Evolutionary conservation across 352 stramenopile species (phyloP).

Genomic region (Achlya hypogyna): DNA sequence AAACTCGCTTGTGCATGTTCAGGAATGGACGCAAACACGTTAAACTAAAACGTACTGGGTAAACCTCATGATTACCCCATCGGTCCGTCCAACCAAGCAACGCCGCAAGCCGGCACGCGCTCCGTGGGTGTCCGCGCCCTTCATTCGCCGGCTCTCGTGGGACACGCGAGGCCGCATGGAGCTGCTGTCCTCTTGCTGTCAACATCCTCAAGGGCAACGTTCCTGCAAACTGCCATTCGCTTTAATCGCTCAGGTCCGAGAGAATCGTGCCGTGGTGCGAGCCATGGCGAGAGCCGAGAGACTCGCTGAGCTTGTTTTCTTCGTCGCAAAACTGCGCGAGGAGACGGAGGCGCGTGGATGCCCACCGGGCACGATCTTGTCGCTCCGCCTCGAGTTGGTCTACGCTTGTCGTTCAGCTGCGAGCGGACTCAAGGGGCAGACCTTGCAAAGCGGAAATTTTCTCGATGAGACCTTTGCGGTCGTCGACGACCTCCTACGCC

Average conservation of each 20-base stretch:
- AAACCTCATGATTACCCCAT: too few relatives aligned
- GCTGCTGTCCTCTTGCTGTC: too few relatives aligned
- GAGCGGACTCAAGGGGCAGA: too few relatives aligned
- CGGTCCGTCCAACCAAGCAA: not conserved
- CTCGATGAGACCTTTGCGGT: slow-evolving; percentile 43
- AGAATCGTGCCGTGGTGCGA: not conserved
- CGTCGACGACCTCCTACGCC: slow-evolving; percentile 42
- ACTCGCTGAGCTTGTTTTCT: slow-evolving; percentile 50
- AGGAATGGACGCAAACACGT: too few relatives aligned
- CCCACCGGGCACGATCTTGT: slow-evolving; percentile 55
- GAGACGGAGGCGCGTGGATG: slow-evolving; percentile 53
- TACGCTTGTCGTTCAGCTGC: slow-evolving; percentile 17
- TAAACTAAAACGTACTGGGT: too few relatives aligned
- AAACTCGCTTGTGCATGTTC: too few relatives aligned
- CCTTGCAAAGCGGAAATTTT: slow-evolving; percentile 43
- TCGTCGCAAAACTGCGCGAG: slow-evolving; percentile 74
- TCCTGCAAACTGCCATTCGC: too few relatives aligned
- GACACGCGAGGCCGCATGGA: slow-evolving; percentile 22
- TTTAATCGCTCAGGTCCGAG: not conserved
- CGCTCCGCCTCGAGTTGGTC: slow-evolving; percentile 58
- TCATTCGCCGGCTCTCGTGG: not conserved
- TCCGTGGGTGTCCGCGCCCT: not conserved
- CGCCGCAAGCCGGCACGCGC: not conserved
- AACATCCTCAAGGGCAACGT: too few relatives aligned
- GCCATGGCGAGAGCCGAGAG: too few relatives aligned